These are phyloP conservation scores for Quercus phellos DNA, from an alignment of 331 rosid genomes.

Conservation along the genomic window DNA sequence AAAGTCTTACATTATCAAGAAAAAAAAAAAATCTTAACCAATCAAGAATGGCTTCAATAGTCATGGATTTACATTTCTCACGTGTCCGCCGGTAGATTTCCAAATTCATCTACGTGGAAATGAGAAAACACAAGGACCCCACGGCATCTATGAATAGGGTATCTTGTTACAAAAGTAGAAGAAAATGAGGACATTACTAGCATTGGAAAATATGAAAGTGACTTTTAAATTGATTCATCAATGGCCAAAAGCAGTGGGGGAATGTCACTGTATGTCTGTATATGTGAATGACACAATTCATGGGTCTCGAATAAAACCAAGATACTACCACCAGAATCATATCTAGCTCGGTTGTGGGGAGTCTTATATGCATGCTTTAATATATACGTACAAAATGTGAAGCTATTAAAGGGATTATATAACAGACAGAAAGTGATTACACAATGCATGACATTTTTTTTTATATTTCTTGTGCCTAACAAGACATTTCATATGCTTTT, in stretches of 20 bases:
- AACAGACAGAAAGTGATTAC: constrained; percentile 26
- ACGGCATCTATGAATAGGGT: constrained; percentile 27
- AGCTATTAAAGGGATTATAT: constrained; percentile 5
- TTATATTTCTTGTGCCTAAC: constrained; percentile 18
- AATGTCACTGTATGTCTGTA: constrained; percentile 28
- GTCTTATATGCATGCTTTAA: neutral
- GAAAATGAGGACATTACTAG: constrained; percentile 16
- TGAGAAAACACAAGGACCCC: constrained; percentile 34
- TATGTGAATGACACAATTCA: constrained; percentile 13
- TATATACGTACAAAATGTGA: constrained; percentile 20
- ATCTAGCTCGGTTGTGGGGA: neutral
- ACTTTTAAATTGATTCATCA: constrained; percentile 10
- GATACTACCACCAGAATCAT: constrained; percentile 12
- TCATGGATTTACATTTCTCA: constrained; percentile 20
- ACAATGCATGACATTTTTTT: constrained; percentile 4
- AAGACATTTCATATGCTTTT: neutral
- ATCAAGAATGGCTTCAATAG: neutral
- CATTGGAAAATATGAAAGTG: constrained; percentile 23
- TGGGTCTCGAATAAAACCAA: constrained; percentile 9
- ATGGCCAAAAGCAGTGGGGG: constrained; percentile 21
- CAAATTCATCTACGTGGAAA: constrained; percentile 14
- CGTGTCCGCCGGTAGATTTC: constrained; percentile 30
- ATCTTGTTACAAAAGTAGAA: constrained; percentile 10
- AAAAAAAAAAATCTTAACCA: neutral
- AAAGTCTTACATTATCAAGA: no score